phyloP scores from a whole-genome alignment of 225 moss, liverwort and hornwort genomes.

The Pleurozium schreberi region DNA sequence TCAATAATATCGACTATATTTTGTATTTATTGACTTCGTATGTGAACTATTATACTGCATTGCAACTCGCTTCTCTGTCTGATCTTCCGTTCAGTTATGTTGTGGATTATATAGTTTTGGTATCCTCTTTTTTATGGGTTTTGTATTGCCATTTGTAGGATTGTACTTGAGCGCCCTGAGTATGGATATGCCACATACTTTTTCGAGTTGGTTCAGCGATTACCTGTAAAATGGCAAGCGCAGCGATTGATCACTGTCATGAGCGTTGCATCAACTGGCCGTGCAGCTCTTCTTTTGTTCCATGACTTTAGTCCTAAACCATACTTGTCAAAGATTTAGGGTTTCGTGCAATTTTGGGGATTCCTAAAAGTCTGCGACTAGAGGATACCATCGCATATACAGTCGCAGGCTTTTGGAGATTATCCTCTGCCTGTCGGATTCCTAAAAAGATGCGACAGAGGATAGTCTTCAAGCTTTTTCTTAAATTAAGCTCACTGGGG shows the following conservation, averaged over 20 bases:
- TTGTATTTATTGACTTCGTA: background rate
- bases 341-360: background rate
- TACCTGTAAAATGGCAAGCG: constrained; percentile 55
- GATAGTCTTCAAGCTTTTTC: background rate
- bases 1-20: background rate
- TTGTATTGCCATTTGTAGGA: constrained; percentile 8
- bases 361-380: background rate
- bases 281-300: constrained; percentile 45
- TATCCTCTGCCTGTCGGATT: background rate
- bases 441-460: background rate
- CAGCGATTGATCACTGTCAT: constrained; percentile 53
- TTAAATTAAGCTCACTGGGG: background rate
- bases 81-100: background rate
- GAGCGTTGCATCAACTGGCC: constrained; percentile 43
- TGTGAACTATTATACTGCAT: background rate
- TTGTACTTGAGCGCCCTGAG: constrained; percentile 69
- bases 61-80: background rate
- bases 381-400: background rate
- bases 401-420: background rate
- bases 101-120: background rate
- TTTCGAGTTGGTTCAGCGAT: constrained; percentile 52
- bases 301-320: background rate
- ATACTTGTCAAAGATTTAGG: background rate
- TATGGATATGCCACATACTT: constrained; percentile 66
- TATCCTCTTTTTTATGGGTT: background rate